Conservation (phyloP, 1,284 basidiomycete species). For the Malassezia caprae region DNA sequence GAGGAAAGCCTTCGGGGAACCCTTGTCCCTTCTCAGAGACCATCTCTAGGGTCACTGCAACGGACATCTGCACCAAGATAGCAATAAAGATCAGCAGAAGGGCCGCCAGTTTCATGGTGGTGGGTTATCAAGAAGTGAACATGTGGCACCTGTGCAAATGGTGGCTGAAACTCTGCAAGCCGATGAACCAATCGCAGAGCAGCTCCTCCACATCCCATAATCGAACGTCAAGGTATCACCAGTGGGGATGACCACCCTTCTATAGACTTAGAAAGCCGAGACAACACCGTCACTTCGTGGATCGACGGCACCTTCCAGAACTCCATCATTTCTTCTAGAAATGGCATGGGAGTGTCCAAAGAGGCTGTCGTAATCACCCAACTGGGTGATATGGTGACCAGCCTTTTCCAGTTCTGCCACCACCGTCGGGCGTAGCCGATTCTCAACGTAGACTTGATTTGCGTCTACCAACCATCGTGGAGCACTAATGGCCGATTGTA, state of each 20-base stretch:
- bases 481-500: not conserved
- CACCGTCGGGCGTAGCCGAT: not conserved
- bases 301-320: not conserved
- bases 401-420: not conserved
- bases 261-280: not conserved
- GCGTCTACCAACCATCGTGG: not conserved
- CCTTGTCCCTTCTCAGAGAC: not conserved
- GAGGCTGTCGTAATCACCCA: not conserved
- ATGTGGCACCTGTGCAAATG: not conserved
- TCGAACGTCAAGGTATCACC: not conserved
- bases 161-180: not conserved
- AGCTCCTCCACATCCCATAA: not conserved
- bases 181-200: not conserved
- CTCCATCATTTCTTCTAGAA: not conserved
- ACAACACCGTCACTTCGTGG: not conserved
- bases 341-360: not conserved
- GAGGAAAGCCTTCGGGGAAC: not conserved
- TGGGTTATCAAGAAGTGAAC: not conserved
- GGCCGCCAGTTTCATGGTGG: not conserved
- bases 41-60: not conserved
- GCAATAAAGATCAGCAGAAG: not conserved
- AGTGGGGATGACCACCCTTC: not conserved
- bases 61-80: not conserved
- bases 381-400: not conserved
- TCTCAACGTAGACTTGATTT: not conserved